These are phyloP conservation scores for Lachnellula hyalina DNA, from an alignment of 2,329 filamentous ascomycete genomes.

Conservation along the genomic window DNA sequence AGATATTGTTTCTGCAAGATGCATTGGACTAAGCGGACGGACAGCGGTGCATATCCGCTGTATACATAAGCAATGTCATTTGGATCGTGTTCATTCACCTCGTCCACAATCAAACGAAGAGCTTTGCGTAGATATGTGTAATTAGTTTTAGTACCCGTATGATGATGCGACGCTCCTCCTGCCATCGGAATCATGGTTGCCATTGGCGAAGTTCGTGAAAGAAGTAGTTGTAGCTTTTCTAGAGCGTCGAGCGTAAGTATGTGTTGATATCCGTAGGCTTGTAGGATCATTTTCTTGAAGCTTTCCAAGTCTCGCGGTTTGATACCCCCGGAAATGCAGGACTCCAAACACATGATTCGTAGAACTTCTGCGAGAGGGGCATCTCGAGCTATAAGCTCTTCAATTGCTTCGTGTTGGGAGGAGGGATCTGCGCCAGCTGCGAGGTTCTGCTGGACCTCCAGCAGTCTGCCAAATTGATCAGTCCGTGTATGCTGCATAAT, in stretches of 20 bases:
- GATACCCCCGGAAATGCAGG: slow-evolving; percentile 81
- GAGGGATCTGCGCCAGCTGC: slow-evolving; percentile 85
- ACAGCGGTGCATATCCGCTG: slow-evolving; percentile 91
- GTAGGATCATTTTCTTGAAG: slow-evolving; percentile 81
- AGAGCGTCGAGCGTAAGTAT: slow-evolving; percentile 81
- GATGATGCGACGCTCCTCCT: slow-evolving; percentile 42
- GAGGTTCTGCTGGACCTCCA: slow-evolving; percentile 94
- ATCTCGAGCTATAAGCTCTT: slow-evolving; percentile 89
- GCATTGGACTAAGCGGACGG: slow-evolving; percentile 85
- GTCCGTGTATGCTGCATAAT: slow-evolving; percentile 90
- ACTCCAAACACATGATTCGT: slow-evolving; percentile 84
- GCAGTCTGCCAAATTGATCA: slow-evolving; percentile 78
- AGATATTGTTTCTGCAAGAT: slow-evolving; percentile 87
- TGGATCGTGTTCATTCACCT: slow-evolving; percentile 91
- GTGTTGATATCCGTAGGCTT: slow-evolving; percentile 94
- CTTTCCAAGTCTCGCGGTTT: slow-evolving; percentile 83
- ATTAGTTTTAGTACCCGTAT: slow-evolving; percentile 70
- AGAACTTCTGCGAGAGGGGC: slow-evolving; percentile 76
- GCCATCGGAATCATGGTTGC: slow-evolving; percentile 77
- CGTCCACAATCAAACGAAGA: slow-evolving; percentile 85
- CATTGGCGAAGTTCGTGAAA: slow-evolving; percentile 69
- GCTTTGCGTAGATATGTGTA: slow-evolving; percentile 84
- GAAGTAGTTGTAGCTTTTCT: slow-evolving; percentile 83
- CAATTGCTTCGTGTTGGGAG: slow-evolving; percentile 83
- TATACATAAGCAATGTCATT: slow-evolving; percentile 98